These are phyloP conservation scores for Ustilago bromivora DNA, from an alignment of 1,284 basidiomycete species.

Conservation along the genomic window DNA sequence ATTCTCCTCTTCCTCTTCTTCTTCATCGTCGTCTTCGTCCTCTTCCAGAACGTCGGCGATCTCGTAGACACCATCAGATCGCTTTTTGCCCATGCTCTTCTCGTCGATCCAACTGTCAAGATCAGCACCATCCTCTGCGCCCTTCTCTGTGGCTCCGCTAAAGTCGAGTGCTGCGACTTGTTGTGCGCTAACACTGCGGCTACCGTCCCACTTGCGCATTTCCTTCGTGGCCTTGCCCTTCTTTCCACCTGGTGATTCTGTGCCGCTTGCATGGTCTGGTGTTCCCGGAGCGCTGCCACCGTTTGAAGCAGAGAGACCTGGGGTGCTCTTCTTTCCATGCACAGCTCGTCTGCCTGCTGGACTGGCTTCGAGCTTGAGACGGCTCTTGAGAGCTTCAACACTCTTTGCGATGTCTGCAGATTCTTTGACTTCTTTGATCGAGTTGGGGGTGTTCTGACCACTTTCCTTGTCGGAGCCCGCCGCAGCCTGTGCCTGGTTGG, in stretches of 20 bases:
- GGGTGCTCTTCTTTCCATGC: conserved; percentile 71
- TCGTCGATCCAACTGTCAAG: conserved; percentile 73
- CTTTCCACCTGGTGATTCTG: conserved; percentile 56
- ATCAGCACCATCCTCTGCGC: conserved; percentile 66
- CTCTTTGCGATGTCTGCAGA: conserved; percentile 91
- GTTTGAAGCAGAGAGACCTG: conserved; percentile 67
- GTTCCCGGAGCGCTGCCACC: conserved; percentile 72
- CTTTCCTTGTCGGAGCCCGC: conserved; percentile 45
- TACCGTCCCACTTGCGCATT: conserved; percentile 91
- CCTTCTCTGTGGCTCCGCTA: conserved; percentile 74
- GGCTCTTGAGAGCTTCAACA: conserved; percentile 87
- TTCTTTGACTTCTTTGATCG: conserved; percentile 73
- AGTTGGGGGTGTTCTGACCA: conserved; percentile 45
- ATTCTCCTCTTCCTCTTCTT: conserved; percentile 77
- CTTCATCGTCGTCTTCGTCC: conserved; percentile 44
- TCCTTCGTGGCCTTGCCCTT: conserved; percentile 78
- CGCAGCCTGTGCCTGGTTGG: conserved; percentile 32
- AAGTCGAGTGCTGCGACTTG: conserved; percentile 94
- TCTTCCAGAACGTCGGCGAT: conserved; percentile 82
- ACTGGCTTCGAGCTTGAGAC: conserved; percentile 74
- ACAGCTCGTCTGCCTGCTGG: conserved; percentile 73
- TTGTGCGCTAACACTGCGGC: conserved; percentile 78
- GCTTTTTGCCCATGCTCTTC: conserved; percentile 82
- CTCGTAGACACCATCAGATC: conserved; percentile 88
- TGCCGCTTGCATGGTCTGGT: conserved; percentile 54